Base-by-base conservation (phyloP, 306 rosid genomes). In the Cyclanthera cordifolia region DNA sequence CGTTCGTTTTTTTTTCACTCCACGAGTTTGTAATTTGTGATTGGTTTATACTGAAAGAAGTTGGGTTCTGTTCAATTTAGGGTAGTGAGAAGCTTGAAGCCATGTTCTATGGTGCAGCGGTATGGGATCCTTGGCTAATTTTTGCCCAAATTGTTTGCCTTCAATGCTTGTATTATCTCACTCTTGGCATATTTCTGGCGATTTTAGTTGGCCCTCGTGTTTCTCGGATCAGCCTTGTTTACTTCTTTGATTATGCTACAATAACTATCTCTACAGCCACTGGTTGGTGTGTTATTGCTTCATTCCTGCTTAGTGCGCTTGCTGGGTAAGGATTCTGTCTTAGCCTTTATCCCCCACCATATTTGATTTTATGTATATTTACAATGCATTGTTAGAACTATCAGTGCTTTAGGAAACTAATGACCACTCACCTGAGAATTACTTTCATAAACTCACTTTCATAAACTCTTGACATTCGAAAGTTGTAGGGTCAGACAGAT, bases 71-170 rank as follows among this genome's bases (percentile, higher is more conserved):
- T 11, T 34, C 43, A 37, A 8, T 8, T 37, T 37, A 37, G 43
- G 43, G 11, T 37, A 5, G 43, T 37, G 43, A 37, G 70, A 57
- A 57, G 45, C 16, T 32, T 47, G 83, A 70, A 74, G 86, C 72
- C 88, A 90, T 90, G 96, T 94, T 94, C 88, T 90, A 90, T 84
- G 99, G 99, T 74, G 39, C 95, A 43, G 76, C 76, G 66, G 95
- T 79, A 73, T 94, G 99, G 99, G 97, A 94, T 76, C 99, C 99
- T 75, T 88, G 87, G 95, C 96, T 90, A 55, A 90, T 94, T 81
- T 87, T 86, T 86, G 91, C 93, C 68, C 97, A 94, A 77, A 94
- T 94, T 72, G 78, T 90, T 49, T 90, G 84, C 78, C 86, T 94
- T 54, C 99, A 94, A 74, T 90, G 99, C 72, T 71, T 86, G 72